Percentiles rank a stretch among this genome's conserved stretches.
Evolutionary conservation across 208 protist species (phyloP).

Genomic region (Ichthyophonus hoferi): DNA sequence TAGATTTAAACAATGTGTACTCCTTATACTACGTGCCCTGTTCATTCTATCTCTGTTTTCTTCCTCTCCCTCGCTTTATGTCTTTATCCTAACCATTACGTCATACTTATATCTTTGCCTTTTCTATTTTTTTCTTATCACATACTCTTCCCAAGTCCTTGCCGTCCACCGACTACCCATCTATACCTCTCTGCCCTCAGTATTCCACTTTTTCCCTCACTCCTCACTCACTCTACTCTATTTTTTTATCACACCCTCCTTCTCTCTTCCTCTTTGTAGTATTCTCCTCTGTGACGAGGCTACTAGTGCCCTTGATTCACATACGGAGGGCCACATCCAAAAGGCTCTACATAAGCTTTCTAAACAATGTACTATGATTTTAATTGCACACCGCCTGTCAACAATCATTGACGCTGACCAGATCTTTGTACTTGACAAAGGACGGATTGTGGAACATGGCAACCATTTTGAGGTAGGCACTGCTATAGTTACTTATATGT

Average conservation of each 20-base stretch:
- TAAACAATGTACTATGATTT: conserved; percentile 45
- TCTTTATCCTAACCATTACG: too few relatives aligned
- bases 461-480: conserved; percentile 38
- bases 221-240: neutral
- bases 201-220: neutral
- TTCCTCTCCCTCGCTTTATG: too few relatives aligned
- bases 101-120: too few relatives aligned
- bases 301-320: conserved; percentile 62
- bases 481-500: too few relatives aligned
- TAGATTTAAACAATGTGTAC: too few relatives aligned
- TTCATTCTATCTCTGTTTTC: too few relatives aligned
- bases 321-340: conserved; percentile 59
- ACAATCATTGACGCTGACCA: conserved; percentile 56
- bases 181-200: neutral
- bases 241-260: conserved; percentile 30
- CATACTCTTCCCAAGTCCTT: neutral
- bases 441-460: conserved; percentile 52
- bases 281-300: conserved; percentile 71
- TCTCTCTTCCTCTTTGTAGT: neutral
- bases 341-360: neutral
- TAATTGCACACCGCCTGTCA: conserved; percentile 58
- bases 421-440: conserved; percentile 58
- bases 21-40: too few relatives aligned
- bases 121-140: too few relatives aligned
- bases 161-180: too few relatives aligned